Evolutionary conservation across 257 asterid genomes (phyloP).

Genomic region (Anisodus acutangulus): DNA sequence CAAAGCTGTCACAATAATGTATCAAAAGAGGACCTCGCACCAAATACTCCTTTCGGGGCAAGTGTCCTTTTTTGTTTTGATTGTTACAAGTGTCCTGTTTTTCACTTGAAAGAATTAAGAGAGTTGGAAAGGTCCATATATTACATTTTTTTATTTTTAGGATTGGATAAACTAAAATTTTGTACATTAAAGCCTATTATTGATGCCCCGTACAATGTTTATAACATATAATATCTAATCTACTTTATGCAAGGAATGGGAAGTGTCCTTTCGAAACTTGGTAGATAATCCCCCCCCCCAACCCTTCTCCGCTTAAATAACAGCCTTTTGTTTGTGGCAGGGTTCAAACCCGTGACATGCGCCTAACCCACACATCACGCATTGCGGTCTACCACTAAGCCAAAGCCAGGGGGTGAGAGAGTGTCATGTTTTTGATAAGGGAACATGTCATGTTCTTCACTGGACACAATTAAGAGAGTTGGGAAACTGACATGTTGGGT

Average conservation of each 20-base stretch:
- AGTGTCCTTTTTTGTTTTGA: neutral
- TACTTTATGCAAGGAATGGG: no score
- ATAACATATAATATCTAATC: no score
- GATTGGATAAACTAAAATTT: no score
- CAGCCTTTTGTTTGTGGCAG: neutral
- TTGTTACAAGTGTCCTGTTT: neutral
- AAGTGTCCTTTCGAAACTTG: no score
- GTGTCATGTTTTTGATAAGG: no score
- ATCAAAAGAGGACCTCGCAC: conserved; percentile 4
- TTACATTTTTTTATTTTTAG: neutral
- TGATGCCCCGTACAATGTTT: no score
- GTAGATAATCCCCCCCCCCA: neutral
- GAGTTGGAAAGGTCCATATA: neutral
- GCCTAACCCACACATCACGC: neutral
- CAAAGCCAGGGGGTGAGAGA: no score
- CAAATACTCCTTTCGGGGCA: neutral
- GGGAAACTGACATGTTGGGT: neutral
- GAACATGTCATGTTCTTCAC: no score
- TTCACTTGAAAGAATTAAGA: neutral
- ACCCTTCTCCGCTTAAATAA: neutral
- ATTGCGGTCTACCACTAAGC: neutral
- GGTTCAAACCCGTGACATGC: neutral
- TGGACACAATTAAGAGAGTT: no score
- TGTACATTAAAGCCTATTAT: no score
- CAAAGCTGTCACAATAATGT: neutral